Evolutionary conservation across 352 stramenopile species (phyloP), one percentile per base, ranked within the genome.

Genomic region (Globisporangium mamillatum): DNA sequence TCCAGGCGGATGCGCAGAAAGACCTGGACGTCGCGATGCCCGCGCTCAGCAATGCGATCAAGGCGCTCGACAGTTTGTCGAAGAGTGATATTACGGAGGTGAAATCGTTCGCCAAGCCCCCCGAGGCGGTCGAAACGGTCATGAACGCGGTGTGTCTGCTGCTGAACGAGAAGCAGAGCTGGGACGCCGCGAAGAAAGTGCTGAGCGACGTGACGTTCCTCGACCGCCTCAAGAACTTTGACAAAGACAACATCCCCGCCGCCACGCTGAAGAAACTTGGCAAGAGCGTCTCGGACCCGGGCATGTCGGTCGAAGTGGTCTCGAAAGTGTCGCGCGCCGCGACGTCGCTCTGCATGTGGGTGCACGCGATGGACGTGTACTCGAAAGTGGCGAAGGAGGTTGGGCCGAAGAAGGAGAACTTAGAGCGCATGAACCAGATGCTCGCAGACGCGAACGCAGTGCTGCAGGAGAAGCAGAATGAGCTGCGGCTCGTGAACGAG

Each of bases 61-160:
- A 97, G 34, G 91, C 91, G 9, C 82, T 98, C 0, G 87, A 97
- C 50, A 87, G 77, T 66, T 70, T 98, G 1, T 95, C 88, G 54
- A 98, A 98, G 76, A 94, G 88, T 55, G 94, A 98, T 67, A 97
- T 98, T 63, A 98, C 90, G 0, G 94, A 98, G 68, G 91, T 94
- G 53, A 98, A 98, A 63, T 97, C 91, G 7, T 98, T 98, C 48
- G 88, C 90, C 3, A 98, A 97, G 62, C 94, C 95, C 4, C 94
- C 95, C 0, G 84, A 89, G 7, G 93, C 89, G 1, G 94, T 98
- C 10, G 90, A 98, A 75, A 92, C 86, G 1, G 93, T 98, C 46
- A 98, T 98, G 95, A 97, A 98, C 57, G 95, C 91, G 0, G 93
- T 98, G 0, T 98, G 94, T 75, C 72, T 98, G 12, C 74, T 98